Base-by-base conservation (phyloP, 2,329 filamentous ascomycete genomes). In the Pseudocercospora fijiensis region DNA sequence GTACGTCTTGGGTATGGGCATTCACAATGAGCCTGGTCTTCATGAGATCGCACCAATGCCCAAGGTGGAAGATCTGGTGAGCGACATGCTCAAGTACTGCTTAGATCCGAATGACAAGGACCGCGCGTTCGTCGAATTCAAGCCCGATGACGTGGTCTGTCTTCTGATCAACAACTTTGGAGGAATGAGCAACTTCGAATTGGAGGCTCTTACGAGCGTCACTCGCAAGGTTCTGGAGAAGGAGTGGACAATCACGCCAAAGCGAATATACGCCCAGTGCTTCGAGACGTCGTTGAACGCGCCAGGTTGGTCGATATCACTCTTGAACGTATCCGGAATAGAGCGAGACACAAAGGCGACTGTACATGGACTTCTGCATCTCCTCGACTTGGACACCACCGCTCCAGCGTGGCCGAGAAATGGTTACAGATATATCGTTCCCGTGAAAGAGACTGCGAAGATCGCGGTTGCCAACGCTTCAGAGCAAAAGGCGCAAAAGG, bases 261-360 rank as follows among this genome's bases (percentile, higher is more conserved):
- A 72, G 10, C 78, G 82, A 53, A 79, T 83, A 47, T 81, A 82
- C 65, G 77, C 78, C 1, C 80, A 79, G 6, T 74, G 78, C 2
- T 81, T 85, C 52, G 82, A 85, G 64, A 84, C 82, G 0, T 84
- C 81, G 0, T 74, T 85, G 8, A 85, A 85, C 67, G 83, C 80
- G 1, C 83, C 83, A 6, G 84, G 83, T 4, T 85, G 84, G 76
- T 84, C 81, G 7, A 81, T 85, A 30, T 84, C 83, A 0, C 72
- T 86, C 0, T 82, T 82, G 30, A 85, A 85, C 67, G 74, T 85
- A 55, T 79, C 78, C 2, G 75, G 78, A 37, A 80, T 82, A 67
- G 78, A 80, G 5, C 73, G 74, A 27, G 71, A 77, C 10, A 79
- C 80, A 66, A 71, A 73, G 4, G 70, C 78, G n/a, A 70, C 74